Evolutionary conservation across 768 basidiomycete genomes (phyloP).

Genomic region (Russula abietina): DNA sequence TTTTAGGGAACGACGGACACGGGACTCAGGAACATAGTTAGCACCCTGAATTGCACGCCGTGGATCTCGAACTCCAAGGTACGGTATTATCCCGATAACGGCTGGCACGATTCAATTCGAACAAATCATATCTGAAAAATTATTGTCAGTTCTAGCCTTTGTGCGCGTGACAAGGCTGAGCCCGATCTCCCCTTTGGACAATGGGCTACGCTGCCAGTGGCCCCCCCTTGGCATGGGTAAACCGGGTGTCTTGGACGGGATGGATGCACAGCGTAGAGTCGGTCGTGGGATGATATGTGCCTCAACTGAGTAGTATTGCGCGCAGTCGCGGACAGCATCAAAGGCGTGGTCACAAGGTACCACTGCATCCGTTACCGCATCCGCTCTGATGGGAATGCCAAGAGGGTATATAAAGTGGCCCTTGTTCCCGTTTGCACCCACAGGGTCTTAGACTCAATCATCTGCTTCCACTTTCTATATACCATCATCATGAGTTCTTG

Average conservation of each 20-base stretch:
- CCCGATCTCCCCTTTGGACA: background rate
- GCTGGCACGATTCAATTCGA: background rate
- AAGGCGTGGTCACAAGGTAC: background rate
- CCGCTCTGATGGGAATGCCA: too few relatives aligned
- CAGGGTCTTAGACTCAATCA: background rate
- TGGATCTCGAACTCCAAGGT: background rate
- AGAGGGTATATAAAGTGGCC: slow-evolving; percentile 10
- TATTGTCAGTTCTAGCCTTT: background rate
- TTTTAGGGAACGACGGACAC: background rate
- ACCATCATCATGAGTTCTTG: slow-evolving; percentile 9
- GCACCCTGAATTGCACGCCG: background rate
- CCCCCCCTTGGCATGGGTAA: background rate
- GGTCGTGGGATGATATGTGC: background rate
- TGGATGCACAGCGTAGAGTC: background rate
- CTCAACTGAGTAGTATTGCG: background rate
- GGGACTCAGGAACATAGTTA: background rate
- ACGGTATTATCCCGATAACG: background rate
- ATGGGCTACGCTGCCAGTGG: background rate
- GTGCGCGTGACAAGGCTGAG: background rate
- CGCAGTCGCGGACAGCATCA: background rate
- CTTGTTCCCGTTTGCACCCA: background rate
- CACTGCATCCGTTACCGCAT: too few relatives aligned
- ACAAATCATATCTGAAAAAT: background rate
- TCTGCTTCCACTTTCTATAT: background rate
- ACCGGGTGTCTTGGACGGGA: background rate